Conservation (phyloP, 2,329 filamentous ascomycete genomes). For the Phialophora macrospora region DNA sequence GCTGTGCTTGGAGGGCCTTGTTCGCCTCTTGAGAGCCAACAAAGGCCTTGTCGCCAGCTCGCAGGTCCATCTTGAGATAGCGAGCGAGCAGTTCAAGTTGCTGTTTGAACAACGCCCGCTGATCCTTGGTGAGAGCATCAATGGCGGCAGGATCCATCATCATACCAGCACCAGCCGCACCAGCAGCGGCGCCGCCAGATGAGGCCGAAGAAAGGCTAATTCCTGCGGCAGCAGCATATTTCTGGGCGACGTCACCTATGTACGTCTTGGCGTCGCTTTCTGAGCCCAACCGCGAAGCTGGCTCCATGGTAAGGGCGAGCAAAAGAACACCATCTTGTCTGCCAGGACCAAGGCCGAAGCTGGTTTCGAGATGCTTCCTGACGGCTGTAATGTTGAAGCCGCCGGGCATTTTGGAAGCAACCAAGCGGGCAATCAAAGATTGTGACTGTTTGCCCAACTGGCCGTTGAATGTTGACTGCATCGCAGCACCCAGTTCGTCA, state of each 20-base stretch:
- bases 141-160: conserved; percentile 99
- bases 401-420: conserved; percentile 99
- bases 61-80: conserved; percentile 96
- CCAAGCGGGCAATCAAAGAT: conserved; percentile 88
- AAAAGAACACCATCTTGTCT: conserved; percentile 90
- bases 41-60: conserved; percentile 93
- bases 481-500: conserved; percentile 90
- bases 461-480: conserved; percentile 99
- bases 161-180: conserved; percentile 75
- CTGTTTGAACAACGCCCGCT: conserved; percentile 95
- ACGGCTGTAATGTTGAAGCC: conserved; percentile 98
- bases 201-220: conserved; percentile 77
- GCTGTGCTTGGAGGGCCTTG: conserved; percentile 84
- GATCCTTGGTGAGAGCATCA: conserved; percentile 95
- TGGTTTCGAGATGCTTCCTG: conserved; percentile 90
- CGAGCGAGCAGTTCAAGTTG: conserved; percentile 93
- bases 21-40: conserved; percentile 83
- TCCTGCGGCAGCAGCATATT: conserved; percentile 83
- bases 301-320: conserved; percentile 90
- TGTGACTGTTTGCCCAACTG: conserved; percentile 96
- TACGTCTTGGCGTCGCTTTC: conserved; percentile 91
- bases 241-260: conserved; percentile 84
- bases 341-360: conserved; percentile 85
- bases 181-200: conserved; percentile 72
- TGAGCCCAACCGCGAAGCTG: conserved; percentile 81